These are phyloP conservation scores for Ophiostoma quercus DNA, from an alignment of 2,329 filamentous ascomycete genomes.

Conservation along the genomic window DNA sequence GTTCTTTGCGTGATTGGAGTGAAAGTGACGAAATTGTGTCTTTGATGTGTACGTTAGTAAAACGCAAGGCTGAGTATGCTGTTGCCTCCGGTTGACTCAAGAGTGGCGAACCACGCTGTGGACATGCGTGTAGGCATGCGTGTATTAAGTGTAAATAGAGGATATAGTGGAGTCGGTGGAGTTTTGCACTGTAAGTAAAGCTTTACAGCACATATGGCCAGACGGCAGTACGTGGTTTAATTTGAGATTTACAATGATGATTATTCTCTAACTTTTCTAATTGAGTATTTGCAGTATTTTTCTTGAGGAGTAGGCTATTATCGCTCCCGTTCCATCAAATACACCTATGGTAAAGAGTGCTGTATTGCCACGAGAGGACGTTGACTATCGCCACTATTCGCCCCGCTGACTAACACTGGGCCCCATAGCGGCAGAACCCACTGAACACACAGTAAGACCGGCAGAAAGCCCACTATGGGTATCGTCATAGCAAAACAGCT, in stretches of 20 bases:
- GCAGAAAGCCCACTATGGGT: slow-evolving; percentile 10
- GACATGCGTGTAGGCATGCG: not conserved
- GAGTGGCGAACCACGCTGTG: not conserved
- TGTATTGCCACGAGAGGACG: not conserved
- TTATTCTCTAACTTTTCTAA: not conserved
- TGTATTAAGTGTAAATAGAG: not conserved
- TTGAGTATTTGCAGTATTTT: no score
- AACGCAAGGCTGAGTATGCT: not conserved
- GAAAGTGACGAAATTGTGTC: no score
- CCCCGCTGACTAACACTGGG: slow-evolving; percentile 6
- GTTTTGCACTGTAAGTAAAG: not conserved
- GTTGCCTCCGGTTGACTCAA: not conserved
- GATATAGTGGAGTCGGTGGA: not conserved
- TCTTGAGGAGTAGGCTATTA: no score
- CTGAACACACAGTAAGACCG: not conserved
- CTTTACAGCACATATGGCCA: not conserved
- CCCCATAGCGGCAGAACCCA: slow-evolving; percentile 1
- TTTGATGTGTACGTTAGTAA: not conserved
- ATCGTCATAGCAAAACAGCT: slow-evolving; percentile 9
- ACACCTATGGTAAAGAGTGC: no score
- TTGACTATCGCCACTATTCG: slow-evolving; percentile 2
- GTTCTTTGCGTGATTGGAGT: not conserved
- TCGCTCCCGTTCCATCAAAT: no score
- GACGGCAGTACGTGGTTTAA: not conserved
- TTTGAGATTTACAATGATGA: not conserved